Evolutionary conservation across 2,329 filamentous ascomycete species (phyloP).

Genomic region (Pseudogymnoascus pannorum): DNA sequence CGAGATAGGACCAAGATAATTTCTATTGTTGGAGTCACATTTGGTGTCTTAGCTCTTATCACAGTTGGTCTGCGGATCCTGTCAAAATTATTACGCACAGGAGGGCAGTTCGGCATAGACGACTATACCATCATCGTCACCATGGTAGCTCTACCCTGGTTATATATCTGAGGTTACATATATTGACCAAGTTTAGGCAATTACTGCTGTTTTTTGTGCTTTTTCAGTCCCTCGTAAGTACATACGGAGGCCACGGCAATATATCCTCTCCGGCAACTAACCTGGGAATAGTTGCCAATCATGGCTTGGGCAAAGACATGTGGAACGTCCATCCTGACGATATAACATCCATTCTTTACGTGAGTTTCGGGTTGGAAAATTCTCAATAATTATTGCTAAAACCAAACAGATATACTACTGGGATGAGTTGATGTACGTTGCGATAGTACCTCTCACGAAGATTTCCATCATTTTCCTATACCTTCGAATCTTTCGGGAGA

Average conservation of each 20-base stretch:
- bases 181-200: background rate
- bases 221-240: constrained; percentile 5
- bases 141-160: constrained; percentile 20
- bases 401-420: constrained; percentile 33
- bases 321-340: constrained; percentile 38
- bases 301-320: constrained; percentile 38
- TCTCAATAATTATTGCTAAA: constrained; percentile 1
- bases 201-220: background rate
- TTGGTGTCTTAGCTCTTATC: constrained; percentile 30
- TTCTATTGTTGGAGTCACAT: constrained; percentile 28
- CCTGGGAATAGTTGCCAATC: constrained; percentile 28
- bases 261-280: constrained; percentile 7
- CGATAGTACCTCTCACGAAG: constrained; percentile 40
- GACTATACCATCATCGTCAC: constrained; percentile 32
- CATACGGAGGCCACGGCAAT: background rate
- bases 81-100: constrained; percentile 30
- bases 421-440: constrained; percentile 40
- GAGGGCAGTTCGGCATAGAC: constrained; percentile 34
- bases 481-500: constrained; percentile 44
- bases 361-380: constrained; percentile 11
- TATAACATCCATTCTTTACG: constrained; percentile 36
- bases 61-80: constrained; percentile 31
- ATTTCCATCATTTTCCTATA: constrained; percentile 48
- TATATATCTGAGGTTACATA: background rate
- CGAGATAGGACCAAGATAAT: constrained; percentile 29